These are phyloP conservation scores for Hypoxylon lenormandii DNA, from an alignment of 495 filamentous ascomycete species.

Conservation along the genomic window DNA sequence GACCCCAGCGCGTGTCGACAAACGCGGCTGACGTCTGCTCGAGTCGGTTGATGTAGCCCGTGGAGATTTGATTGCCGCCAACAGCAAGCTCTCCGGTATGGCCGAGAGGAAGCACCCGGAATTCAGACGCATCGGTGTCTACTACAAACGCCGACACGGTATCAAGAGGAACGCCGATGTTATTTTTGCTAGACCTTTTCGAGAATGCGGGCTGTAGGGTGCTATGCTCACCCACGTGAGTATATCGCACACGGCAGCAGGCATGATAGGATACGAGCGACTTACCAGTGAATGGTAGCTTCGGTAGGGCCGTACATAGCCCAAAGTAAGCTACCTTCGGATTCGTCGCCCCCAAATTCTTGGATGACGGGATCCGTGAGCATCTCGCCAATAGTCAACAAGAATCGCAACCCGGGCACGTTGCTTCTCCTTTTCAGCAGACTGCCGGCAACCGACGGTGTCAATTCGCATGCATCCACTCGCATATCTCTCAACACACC, in stretches of 20 bases:
- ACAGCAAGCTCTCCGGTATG: conserved; percentile 83
- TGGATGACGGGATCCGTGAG: conserved; percentile 75
- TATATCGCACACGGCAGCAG: neutral
- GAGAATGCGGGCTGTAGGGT: conserved; percentile 57
- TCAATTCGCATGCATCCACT: conserved; percentile 84
- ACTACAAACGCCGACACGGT: conserved; percentile 82
- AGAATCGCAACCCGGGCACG: conserved; percentile 70
- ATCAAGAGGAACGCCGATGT: conserved; percentile 77
- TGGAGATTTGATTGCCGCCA: conserved; percentile 81
- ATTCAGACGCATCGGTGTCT: conserved; percentile 30
- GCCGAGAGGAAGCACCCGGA: conserved; percentile 71
- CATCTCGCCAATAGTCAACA: conserved; percentile 91
- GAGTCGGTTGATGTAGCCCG: conserved; percentile 82
- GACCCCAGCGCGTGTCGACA: conserved; percentile 65
- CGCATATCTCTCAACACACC: conserved; percentile 69
- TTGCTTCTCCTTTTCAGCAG: conserved; percentile 70
- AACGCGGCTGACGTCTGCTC: conserved; percentile 82
- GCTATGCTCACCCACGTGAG: conserved; percentile 32
- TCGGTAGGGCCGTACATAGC: conserved; percentile 92
- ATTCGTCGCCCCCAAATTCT: conserved; percentile 72
- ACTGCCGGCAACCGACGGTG: conserved; percentile 80
- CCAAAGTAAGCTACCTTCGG: conserved; percentile 68
- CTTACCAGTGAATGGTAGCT: conserved; percentile 77
- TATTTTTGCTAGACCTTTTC: conserved; percentile 63
- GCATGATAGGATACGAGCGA: neutral